Evolutionary conservation across 2,329 filamentous ascomycete species (phyloP), one percentile per base, ranked within the genome.

Genomic region (Lizonia empirigonia): DNA sequence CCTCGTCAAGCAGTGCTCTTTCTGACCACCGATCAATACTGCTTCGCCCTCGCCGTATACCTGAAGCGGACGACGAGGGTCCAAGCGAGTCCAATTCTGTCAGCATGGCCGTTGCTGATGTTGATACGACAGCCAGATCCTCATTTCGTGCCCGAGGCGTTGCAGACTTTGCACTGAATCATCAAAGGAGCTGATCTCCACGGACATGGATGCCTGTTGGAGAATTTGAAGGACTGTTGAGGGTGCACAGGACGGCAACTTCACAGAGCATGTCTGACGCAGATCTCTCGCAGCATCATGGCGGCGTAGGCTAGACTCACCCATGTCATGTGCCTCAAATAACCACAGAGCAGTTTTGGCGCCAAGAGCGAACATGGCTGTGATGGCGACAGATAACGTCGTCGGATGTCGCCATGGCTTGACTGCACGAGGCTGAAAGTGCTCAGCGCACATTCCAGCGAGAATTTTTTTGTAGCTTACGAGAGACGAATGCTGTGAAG

Each of bases 41-140:
- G 53, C 44, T 53, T 68, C 58, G 62, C 64, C 53, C 42, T 58
- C 51, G 52, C 56, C 37, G 42, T 38, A 38, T 42, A n/a, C 49
- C 38, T 39, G 27, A 52, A 50, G 44, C 29, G 22, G 53, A 55
- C 44, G 41, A 54, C 56, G 46, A 47, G 53, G 53, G 54, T 60
- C 58, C 60, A 64, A 65, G 58, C 64, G 52, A 44, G 54, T 45
- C 53, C 53, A 53, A 62, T 60, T 60, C 39, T 57, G 58, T 56
- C 45, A 51, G 48, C 29, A 34, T 53, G 55, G 62, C 59, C 63
- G 55, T 51, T 52, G 53, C 52, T 60, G 50, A 59, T 44, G 44
- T 36, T 19, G 55, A 64, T 64, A 60, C 64, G 64, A 65, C n/a
- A 56, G 58, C 59, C 44, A 41, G 46, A 44, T 33, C 34, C 33